Conservation (phyloP, 2,329 filamentous ascomycete genomes). For the Coleophoma cylindrospora region DNA sequence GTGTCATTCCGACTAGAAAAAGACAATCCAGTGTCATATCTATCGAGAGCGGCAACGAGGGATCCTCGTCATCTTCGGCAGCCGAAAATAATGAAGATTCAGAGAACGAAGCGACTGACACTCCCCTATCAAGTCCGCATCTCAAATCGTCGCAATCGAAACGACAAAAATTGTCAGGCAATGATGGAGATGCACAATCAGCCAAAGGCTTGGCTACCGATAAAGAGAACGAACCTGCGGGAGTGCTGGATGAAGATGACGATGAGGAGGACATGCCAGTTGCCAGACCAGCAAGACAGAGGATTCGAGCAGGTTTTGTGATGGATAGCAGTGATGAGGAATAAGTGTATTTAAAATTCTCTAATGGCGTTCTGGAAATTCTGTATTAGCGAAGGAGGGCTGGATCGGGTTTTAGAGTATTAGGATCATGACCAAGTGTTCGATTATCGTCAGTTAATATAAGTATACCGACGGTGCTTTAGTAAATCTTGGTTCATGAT, state of each 20-base stretch:
- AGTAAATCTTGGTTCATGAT: too few relatives aligned
- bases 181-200: constrained; percentile 22
- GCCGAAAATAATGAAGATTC: constrained; percentile 21
- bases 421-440: not conserved
- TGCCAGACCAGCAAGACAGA: constrained; percentile 23
- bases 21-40: constrained; percentile 14
- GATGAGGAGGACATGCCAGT: constrained; percentile 36
- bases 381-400: not conserved
- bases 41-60: constrained; percentile 25
- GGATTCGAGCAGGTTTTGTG: constrained; percentile 48
- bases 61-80: constrained; percentile 16
- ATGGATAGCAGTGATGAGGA: constrained; percentile 52
- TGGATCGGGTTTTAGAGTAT: not conserved
- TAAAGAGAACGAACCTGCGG: constrained; percentile 9
- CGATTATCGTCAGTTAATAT: too few relatives aligned
- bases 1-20: constrained; percentile 12
- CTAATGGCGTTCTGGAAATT: not conserved
- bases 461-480: too few relatives aligned
- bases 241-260: constrained; percentile 19
- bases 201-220: constrained; percentile 23
- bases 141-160: constrained; percentile 28
- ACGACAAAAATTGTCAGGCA: constrained; percentile 28
- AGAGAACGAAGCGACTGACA: constrained; percentile 29
- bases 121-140: constrained; percentile 34
- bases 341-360: constrained; percentile 6